A percentile compares a stretch with the other conserved stretches of the same genome.
These are phyloP conservation scores for Auricularia heimuer DNA, from an alignment of 768 basidiomycete species.

Conservation along the genomic window DNA sequence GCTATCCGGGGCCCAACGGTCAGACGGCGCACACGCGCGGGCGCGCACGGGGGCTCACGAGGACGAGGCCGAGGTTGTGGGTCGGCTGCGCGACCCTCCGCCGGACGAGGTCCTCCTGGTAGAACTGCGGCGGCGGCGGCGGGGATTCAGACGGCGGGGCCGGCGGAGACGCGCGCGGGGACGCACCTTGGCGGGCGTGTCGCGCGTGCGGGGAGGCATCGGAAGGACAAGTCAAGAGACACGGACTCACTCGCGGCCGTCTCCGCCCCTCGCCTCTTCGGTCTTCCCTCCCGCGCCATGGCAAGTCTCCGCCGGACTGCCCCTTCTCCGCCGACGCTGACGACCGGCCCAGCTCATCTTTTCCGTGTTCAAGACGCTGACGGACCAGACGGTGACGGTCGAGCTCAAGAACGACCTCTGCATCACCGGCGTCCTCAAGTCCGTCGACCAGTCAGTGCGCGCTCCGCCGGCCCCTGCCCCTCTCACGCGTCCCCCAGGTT, in stretches of 20 bases:
- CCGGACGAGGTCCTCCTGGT: slow-evolving; percentile 58
- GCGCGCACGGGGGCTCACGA: slow-evolving; percentile 35
- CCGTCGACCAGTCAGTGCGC: slow-evolving; percentile 84
- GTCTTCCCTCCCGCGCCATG: not conserved
- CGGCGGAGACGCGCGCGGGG: not conserved
- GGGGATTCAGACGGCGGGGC: not conserved
- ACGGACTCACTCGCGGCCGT: not conserved
- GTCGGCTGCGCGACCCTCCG: slow-evolving; percentile 26
- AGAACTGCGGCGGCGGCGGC: slow-evolving; percentile 36
- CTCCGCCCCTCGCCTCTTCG: not conserved
- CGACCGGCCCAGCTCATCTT: slow-evolving; percentile 60
- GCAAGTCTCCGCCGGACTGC: not conserved
- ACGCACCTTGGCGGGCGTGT: not conserved
- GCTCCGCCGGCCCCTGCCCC: slow-evolving; percentile 1
- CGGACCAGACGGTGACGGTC: slow-evolving; percentile 92
- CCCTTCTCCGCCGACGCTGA: not conserved
- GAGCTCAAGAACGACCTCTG: slow-evolving; percentile 98
- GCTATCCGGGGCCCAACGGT: slow-evolving; percentile 30
- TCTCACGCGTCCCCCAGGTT: slow-evolving; percentile 41
- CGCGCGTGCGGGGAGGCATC: not conserved
- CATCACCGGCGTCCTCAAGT: slow-evolving; percentile 91
- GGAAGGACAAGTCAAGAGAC: not conserved
- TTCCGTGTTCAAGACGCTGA: slow-evolving; percentile 98
- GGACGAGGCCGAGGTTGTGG: slow-evolving; percentile 46
- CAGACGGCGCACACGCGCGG: not conserved